Conservation (phyloP, 192 early-diverging fungal species). For the Piromyces finnis region DNA sequence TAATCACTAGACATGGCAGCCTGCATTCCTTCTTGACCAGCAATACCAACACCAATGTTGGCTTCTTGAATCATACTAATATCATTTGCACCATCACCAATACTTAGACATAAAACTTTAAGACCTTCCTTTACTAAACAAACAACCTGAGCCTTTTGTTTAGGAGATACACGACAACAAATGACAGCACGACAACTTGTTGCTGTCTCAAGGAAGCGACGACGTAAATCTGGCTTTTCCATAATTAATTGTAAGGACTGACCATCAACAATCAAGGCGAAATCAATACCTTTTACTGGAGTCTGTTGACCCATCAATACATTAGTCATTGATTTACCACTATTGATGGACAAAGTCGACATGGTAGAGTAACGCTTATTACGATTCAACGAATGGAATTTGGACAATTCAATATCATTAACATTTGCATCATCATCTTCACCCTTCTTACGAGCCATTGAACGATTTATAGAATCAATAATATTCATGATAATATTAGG, state of each 20-base stretch:
- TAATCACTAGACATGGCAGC: constrained; percentile 88
- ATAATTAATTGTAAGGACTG: neutral
- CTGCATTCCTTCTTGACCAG: constrained; percentile 87
- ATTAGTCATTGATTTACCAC: neutral
- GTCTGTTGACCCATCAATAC: neutral
- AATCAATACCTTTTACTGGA: neutral
- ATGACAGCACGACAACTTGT: constrained; percentile 73
- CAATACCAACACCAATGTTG: constrained; percentile 85
- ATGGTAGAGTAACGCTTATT: neutral
- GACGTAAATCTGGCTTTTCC: neutral
- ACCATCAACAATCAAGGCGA: neutral
- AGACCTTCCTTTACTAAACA: constrained; percentile 65
- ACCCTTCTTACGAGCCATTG: neutral
- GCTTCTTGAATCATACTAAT: constrained; percentile 64
- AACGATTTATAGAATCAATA: neutral
- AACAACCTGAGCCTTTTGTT: constrained; percentile 92
- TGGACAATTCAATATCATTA: neutral
- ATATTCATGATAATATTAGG: neutral
- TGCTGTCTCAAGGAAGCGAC: constrained; percentile 45
- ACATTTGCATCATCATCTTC: neutral
- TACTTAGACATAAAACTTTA: constrained; percentile 72
- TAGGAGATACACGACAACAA: constrained; percentile 86
- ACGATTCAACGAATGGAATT: neutral
- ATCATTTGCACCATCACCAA: constrained; percentile 82
- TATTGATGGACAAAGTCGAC: neutral